A percentile compares a stretch with the other conserved stretches of the same genome.
Conservation (phyloP, 352 stramenopile genomes). For the Pythium coloratum region DNA sequence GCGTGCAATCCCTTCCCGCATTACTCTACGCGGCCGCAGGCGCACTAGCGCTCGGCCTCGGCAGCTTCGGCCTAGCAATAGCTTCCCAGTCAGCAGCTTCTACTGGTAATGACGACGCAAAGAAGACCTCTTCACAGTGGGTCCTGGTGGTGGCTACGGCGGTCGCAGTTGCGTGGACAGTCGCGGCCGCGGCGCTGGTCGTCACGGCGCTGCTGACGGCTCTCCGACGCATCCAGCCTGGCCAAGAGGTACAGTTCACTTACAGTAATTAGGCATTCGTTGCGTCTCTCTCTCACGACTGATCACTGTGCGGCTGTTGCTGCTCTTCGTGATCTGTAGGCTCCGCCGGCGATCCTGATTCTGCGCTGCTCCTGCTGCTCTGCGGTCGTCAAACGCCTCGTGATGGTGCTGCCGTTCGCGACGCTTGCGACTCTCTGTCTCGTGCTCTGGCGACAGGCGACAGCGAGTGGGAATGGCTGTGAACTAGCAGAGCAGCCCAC, state of each 20-base stretch:
- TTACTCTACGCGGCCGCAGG: constrained; percentile 3
- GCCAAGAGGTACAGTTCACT: constrained; percentile 24
- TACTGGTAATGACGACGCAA: not conserved
- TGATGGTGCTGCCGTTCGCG: constrained; percentile 34
- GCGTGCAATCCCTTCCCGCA: not conserved
- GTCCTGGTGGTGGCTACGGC: not conserved
- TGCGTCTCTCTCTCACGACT: not conserved
- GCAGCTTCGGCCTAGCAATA: constrained; percentile 2
- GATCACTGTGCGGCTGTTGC: not conserved
- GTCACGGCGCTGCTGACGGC: constrained; percentile 1
- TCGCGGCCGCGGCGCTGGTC: constrained; percentile 4
- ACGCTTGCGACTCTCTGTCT: constrained; percentile 27
- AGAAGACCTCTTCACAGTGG: not conserved
- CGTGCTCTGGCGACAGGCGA: constrained; percentile 31
- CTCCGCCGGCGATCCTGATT: constrained; percentile 34
- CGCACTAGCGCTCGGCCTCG: constrained; percentile 5
- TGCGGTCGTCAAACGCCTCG: constrained; percentile 30
- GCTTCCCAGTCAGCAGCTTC: not conserved
- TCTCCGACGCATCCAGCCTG: constrained; percentile 1
- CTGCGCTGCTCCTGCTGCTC: constrained; percentile 66
- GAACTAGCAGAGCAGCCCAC: not conserved
- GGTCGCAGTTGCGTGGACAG: constrained; percentile 12
- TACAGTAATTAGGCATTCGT: no score
- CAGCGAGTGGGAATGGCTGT: not conserved
- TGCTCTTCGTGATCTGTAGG: constrained; percentile 22